phyloP scores from a whole-genome alignment of 768 basidiomycete genomes.

The Boletus bicolor region DNA sequence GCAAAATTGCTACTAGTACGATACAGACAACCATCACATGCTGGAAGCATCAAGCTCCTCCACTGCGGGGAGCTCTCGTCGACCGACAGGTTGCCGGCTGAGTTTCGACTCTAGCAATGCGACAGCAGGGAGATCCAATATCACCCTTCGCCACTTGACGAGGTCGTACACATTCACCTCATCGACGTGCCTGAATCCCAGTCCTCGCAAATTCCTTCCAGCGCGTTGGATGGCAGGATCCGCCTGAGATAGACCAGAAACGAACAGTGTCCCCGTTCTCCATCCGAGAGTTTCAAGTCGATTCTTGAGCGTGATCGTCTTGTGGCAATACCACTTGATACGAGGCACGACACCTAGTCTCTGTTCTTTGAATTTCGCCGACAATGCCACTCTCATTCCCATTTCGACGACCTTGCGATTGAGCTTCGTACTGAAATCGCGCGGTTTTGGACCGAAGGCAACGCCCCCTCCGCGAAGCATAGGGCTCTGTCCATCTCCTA shows the following conservation, averaged over 20 bases:
- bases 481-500: constrained; percentile 85
- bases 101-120: constrained; percentile 69
- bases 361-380: constrained; percentile 73
- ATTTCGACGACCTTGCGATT: constrained; percentile 91
- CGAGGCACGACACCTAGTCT: constrained; percentile 72
- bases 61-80: not conserved
- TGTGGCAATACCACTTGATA: constrained; percentile 67
- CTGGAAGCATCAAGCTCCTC: constrained; percentile 3
- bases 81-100: constrained; percentile 35
- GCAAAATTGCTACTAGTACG: not conserved
- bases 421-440: constrained; percentile 88
- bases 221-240: constrained; percentile 57
- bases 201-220: constrained; percentile 66
- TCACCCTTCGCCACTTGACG: constrained; percentile 76
- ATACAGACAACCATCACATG: not conserved
- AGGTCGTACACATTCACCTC: constrained; percentile 80
- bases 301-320: constrained; percentile 64
- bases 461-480: constrained; percentile 90
- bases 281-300: constrained; percentile 64
- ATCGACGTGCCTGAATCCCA: constrained; percentile 59
- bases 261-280: constrained; percentile 66
- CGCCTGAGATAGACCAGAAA: constrained; percentile 59
- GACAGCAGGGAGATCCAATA: constrained; percentile 82
- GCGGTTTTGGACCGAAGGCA: constrained; percentile 87
- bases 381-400: constrained; percentile 89